Percentiles rank a stretch among this genome's conserved stretches.
Conservation (phyloP, 768 basidiomycete genomes). For the Collybia sordida region DNA sequence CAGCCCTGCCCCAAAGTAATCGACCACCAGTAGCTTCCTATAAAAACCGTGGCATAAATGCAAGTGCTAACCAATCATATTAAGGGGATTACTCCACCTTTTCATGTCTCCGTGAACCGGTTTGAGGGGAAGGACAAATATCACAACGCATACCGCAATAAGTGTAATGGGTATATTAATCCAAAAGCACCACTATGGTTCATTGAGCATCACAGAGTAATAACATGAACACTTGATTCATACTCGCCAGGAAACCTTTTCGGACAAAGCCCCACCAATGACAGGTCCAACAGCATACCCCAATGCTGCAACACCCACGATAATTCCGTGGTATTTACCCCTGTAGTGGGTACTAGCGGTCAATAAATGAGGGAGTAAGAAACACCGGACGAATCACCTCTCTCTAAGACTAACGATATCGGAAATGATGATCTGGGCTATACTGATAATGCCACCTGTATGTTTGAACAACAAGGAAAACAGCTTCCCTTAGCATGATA, state of each 20-base stretch:
- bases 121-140: slow-evolving; percentile 68
- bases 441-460: slow-evolving; percentile 59
- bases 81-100: slow-evolving; percentile 26
- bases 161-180: slow-evolving; percentile 63
- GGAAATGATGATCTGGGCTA: slow-evolving; percentile 70
- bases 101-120: slow-evolving; percentile 61
- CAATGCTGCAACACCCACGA: slow-evolving; percentile 53
- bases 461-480: background rate
- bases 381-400: slow-evolving; percentile 33
- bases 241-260: slow-evolving; percentile 65
- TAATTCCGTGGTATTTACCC: slow-evolving; percentile 79
- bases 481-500: background rate
- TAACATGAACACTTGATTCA: slow-evolving; percentile 13
- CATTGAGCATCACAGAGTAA: background rate
- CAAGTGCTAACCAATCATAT: background rate
- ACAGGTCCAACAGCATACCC: slow-evolving; percentile 70
- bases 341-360: slow-evolving; percentile 23
- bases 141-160: slow-evolving; percentile 51
- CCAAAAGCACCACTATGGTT: slow-evolving; percentile 71
- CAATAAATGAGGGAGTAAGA: background rate
- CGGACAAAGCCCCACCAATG: slow-evolving; percentile 62
- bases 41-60: background rate
- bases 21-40: slow-evolving; percentile 65
- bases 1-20: slow-evolving; percentile 59
- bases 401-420: slow-evolving; percentile 73